phyloP scores from a whole-genome alignment of 768 basidiomycete species.

The Rhodotorula paludigena region DNA sequence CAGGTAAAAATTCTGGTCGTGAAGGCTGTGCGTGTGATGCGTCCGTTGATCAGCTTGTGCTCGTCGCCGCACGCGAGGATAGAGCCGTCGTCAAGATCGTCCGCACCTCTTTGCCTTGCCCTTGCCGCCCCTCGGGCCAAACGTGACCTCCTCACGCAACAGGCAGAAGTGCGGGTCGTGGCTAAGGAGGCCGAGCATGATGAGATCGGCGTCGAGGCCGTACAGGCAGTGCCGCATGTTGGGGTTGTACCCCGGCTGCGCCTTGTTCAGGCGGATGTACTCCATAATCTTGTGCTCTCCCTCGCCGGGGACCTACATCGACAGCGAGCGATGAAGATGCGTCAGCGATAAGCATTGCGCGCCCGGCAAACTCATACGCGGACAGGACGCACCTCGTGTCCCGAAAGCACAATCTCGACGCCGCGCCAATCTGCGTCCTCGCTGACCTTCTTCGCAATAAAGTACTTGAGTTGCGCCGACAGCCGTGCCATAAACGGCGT shows the following conservation, averaged over 20 bases:
- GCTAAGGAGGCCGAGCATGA: slow-evolving; percentile 94
- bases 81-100: too few species aligned
- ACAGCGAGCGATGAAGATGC: background rate
- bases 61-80: too few species aligned
- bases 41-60: too few species aligned
- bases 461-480: slow-evolving; percentile 89
- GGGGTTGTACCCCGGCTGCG: slow-evolving; percentile 92
- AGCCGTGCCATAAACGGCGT: slow-evolving; percentile 91
- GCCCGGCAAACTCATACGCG: background rate
- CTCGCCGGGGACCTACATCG: slow-evolving; percentile 70
- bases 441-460: slow-evolving; percentile 94
- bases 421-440: slow-evolving; percentile 95
- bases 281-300: slow-evolving; percentile 99
- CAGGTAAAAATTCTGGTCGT: slow-evolving; percentile 86
- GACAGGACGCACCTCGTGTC: slow-evolving; percentile 64
- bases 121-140: slow-evolving; percentile 79
- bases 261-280: slow-evolving; percentile 88
- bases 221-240: slow-evolving; percentile 97
- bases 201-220: slow-evolving; percentile 94
- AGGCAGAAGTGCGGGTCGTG: slow-evolving; percentile 99
- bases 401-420: slow-evolving; percentile 86
- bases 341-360: background rate
- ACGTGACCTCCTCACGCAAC: slow-evolving; percentile 95
- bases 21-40: slow-evolving; percentile 50
- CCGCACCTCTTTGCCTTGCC: slow-evolving; percentile 46